Percentiles rank a stretch among this genome's conserved stretches.
Evolutionary conservation across 768 basidiomycete species (phyloP).

Genomic region (Tylopilus felleus): DNA sequence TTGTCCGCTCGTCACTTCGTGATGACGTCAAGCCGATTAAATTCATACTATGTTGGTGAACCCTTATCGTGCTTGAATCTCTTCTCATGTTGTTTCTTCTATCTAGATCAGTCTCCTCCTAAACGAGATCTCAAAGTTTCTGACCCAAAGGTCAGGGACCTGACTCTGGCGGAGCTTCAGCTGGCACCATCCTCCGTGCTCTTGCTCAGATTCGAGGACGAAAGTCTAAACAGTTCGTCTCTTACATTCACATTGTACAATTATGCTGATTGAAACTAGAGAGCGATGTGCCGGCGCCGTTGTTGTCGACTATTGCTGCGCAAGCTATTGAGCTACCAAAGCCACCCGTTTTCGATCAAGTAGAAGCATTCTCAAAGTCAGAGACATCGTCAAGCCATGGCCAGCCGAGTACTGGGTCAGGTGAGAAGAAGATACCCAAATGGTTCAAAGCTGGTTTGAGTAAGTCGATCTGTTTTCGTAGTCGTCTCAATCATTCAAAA

Average conservation of each 20-base stretch:
- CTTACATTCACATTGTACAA: not conserved
- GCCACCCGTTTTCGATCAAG: constrained; percentile 41
- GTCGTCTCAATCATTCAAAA: not conserved
- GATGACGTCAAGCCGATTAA: constrained; percentile 78
- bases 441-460: constrained; percentile 72
- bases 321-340: constrained; percentile 65
- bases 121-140: constrained; percentile 81
- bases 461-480: constrained; percentile 29
- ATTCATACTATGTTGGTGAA: constrained; percentile 76
- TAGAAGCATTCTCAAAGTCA: constrained; percentile 5
- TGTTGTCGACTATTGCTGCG: constrained; percentile 52
- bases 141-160: constrained; percentile 67
- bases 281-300: constrained; percentile 56
- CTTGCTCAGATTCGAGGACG: constrained; percentile 71
- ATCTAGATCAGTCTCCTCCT: constrained; percentile 74
- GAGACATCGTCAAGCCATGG: constrained; percentile 7
- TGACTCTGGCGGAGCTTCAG: constrained; percentile 63
- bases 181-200: constrained; percentile 80
- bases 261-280: constrained; percentile 37
- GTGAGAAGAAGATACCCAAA: constrained; percentile 64
- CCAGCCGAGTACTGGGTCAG: constrained; percentile 19
- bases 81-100: not conserved
- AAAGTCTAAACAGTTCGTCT: constrained; percentile 58
- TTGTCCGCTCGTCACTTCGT: constrained; percentile 66
- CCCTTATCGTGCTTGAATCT: not conserved